Evolutionary conservation across 140 eudicot genomes (phyloP).

Genomic region (Cichorium intybus): DNA sequence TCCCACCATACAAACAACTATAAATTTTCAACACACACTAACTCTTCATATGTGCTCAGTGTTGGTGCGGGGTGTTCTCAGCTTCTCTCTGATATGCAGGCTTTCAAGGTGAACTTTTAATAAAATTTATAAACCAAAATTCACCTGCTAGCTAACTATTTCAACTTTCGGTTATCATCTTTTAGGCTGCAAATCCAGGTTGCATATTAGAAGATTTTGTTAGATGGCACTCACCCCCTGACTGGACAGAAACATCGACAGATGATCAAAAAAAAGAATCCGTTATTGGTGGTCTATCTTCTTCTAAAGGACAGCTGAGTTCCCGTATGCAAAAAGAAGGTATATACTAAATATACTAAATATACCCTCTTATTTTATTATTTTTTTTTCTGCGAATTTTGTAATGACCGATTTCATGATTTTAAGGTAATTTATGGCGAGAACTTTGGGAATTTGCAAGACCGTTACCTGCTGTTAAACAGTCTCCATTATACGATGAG

Average conservation of each 20-base stretch:
- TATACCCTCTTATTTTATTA: neutral
- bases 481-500: constrained; percentile 86
- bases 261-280: constrained; percentile 39
- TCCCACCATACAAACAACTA: neutral
- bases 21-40: neutral
- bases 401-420: neutral
- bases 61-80: constrained; percentile 99
- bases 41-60: constrained; percentile 38
- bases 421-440: constrained; percentile 87
- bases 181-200: constrained; percentile 98
- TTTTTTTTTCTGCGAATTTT: neutral
- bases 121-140: neutral
- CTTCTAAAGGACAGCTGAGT: constrained; percentile 81
- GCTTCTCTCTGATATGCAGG: constrained; percentile 99
- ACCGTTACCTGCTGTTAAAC: constrained; percentile 90
- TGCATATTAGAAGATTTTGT: constrained; percentile 94
- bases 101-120: constrained; percentile 67
- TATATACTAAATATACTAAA: neutral
- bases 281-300: constrained; percentile 28
- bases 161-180: constrained; percentile 10
- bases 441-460: constrained; percentile 91
- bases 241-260: constrained; percentile 69
- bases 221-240: constrained; percentile 99
- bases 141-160: neutral
- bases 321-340: constrained; percentile 98